Evolutionary conservation across 2,329 filamentous ascomycete species (phyloP).

Genomic region (Dactylellina leptospora): DNA sequence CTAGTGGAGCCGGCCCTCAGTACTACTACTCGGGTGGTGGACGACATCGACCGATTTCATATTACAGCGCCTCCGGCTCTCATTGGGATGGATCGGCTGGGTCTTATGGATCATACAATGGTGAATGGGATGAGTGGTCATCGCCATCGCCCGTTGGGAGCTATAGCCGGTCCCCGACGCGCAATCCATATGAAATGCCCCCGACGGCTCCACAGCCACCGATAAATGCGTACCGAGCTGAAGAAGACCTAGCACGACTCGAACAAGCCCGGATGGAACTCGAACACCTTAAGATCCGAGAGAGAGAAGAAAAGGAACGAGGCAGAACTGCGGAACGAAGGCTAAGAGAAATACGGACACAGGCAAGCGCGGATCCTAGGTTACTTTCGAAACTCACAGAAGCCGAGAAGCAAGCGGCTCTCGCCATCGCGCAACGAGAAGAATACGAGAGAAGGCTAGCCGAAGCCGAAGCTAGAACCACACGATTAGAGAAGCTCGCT

Average conservation of each 20-base stretch:
- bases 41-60: constrained; percentile 39
- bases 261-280: constrained; percentile 47
- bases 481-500: constrained; percentile 39
- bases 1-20: constrained; percentile 39
- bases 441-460: constrained; percentile 47
- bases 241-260: constrained; percentile 38
- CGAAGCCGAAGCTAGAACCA: constrained; percentile 45
- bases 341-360: constrained; percentile 53
- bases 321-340: constrained; percentile 52
- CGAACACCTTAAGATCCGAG: constrained; percentile 42
- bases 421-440: constrained; percentile 50
- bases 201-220: constrained; percentile 46
- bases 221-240: constrained; percentile 30
- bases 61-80: constrained; percentile 30
- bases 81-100: constrained; percentile 47
- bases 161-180: constrained; percentile 48
- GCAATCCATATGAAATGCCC: constrained; percentile 33
- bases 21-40: constrained; percentile 43
- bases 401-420: constrained; percentile 52
- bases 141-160: constrained; percentile 44
- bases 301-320: constrained; percentile 48
- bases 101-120: constrained; percentile 36
- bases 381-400: constrained; percentile 47
- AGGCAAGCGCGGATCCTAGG: constrained; percentile 51
- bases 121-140: constrained; percentile 49